Evolutionary conservation across 1,139 yeast genomes (phyloP), one percentile per base, ranked within the genome.

Genomic region (Trichomonascaceae sp.): DNA sequence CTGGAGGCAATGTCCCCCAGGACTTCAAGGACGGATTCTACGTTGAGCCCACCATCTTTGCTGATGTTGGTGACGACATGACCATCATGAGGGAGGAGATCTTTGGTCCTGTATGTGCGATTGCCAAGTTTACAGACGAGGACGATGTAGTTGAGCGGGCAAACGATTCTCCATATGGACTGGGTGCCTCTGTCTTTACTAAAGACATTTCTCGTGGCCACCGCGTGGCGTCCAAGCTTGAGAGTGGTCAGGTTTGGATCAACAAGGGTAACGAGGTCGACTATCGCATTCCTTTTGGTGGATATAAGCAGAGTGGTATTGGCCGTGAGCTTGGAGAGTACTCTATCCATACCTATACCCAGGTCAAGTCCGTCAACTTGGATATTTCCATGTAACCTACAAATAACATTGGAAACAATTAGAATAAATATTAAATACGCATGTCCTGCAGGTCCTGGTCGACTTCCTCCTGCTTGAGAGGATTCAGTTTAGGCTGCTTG

Each of bases 261-360:
- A 73, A 72, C 66, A 65, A 87, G 44, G 81, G 79, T 66, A 82
- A 81, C 59, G 81, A 76, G 51, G 74, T 80, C 74, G 80, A 80
- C 61, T 72, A 71, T 48, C 67, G 71, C 60, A 76, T 80, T 56
- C 78, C 78, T 42, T 72, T 72, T 44, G 94, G 94, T 54, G 93
- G 94, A 46, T 80, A 64, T 71, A 77, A 77, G 57, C 73, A 75
- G 61, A 77, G 89, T 40, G 94, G 94, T 62, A 72, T 80, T 57
- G 94, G 94, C 54, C 78, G 93, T 64, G 94, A 82, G 68, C 74
- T 81, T 75, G 94, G 94, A 58, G 85, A 78, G 57, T 38, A 43
- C 25, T 43, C 43, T 15, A 69, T 82, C 50, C 81, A 76, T 47
- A 78, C 76, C 71, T 82, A 82, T 69, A 71, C 80, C 43, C 89